A percentile compares a stretch with the other conserved stretches of the same genome.
phyloP scores from a whole-genome alignment of 2,329 filamentous ascomycete genomes.

The Verticillium tricorpus region DNA sequence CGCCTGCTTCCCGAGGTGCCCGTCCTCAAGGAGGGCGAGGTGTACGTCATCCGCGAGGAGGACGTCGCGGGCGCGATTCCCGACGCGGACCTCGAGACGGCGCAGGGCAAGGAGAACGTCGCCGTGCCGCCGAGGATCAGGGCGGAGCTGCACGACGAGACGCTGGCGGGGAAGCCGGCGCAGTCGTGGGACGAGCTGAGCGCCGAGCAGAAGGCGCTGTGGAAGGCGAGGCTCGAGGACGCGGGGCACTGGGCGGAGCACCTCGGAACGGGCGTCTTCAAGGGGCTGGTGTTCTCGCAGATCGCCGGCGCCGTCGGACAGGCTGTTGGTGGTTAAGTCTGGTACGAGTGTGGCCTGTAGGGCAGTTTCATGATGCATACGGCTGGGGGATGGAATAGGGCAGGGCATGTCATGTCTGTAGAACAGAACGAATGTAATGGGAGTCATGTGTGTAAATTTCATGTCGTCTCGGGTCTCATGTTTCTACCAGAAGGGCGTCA shows the following conservation, averaged over 20 bases:
- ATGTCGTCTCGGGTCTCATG: too few relatives aligned
- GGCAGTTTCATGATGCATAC: neutral
- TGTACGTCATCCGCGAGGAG: conserved; percentile 31
- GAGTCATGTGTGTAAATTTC: too few relatives aligned
- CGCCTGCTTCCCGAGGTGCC: conserved; percentile 31
- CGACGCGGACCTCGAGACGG: conserved; percentile 8
- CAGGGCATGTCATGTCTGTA: neutral
- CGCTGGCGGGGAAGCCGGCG: conserved; percentile 42
- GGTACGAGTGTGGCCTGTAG: neutral
- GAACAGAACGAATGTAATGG: neutral
- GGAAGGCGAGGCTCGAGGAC: conserved; percentile 64
- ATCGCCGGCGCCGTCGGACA: conserved; percentile 59
- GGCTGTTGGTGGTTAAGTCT: conserved; percentile 26
- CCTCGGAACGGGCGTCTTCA: conserved; percentile 72
- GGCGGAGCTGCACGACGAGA: conserved; percentile 41
- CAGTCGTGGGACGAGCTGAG: conserved; percentile 69
- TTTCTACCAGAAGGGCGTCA: neutral
- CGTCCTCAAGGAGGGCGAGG: conserved; percentile 26
- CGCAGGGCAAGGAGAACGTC: neutral
- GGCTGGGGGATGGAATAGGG: neutral
- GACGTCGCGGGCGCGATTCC: conserved; percentile 15
- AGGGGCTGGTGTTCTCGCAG: conserved; percentile 73
- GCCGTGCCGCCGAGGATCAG: conserved; percentile 23
- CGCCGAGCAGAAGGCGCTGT: conserved; percentile 56
- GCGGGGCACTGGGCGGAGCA: conserved; percentile 76